Percentiles rank a stretch among this genome's conserved stretches.
phyloP scores from a whole-genome alignment of 768 basidiomycete genomes.

The Naganishia friedmannii region DNA sequence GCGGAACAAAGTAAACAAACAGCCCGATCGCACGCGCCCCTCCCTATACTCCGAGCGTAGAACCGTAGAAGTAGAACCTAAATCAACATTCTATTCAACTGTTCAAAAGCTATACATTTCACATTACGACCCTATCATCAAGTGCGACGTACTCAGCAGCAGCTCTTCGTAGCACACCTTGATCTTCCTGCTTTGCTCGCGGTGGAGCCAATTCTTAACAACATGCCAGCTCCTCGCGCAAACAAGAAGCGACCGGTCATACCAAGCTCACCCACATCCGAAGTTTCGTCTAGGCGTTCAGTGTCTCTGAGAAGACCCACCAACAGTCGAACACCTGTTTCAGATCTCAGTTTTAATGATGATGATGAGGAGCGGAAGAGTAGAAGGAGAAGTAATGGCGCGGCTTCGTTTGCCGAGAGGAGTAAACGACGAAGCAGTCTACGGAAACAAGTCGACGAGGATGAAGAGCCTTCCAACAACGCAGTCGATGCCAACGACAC shows the following conservation, averaged over 20 bases:
- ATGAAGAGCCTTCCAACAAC: neutral
- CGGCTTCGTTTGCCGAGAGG: conserved; percentile 3
- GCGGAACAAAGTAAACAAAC: no score
- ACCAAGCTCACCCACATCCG: conserved; percentile 10
- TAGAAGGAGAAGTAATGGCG: conserved; percentile 12
- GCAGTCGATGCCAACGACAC: neutral
- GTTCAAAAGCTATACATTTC: no score
- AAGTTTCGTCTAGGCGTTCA: conserved; percentile 14
- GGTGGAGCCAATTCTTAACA: neutral
- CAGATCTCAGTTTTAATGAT: conserved; percentile 9
- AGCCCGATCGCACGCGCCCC: no score
- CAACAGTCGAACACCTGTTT: neutral
- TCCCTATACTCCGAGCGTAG: no score
- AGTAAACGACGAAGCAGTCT: conserved; percentile 19
- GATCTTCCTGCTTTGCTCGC: neutral
- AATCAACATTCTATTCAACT: no score
- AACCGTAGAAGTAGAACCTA: no score
- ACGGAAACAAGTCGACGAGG: conserved; percentile 10
- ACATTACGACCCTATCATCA: no score
- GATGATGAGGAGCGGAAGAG: conserved; percentile 14
- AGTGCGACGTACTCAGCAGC: no score
- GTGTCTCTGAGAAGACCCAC: conserved; percentile 1
- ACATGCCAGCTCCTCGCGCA: conserved; percentile 7
- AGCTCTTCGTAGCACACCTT: no score
- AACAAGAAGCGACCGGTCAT: neutral